A percentile compares a stretch with the other conserved stretches of the same genome.
Evolutionary conservation across 2,329 filamentous ascomycete species (phyloP).

Genomic region (Mycosphaerella arachidis): DNA sequence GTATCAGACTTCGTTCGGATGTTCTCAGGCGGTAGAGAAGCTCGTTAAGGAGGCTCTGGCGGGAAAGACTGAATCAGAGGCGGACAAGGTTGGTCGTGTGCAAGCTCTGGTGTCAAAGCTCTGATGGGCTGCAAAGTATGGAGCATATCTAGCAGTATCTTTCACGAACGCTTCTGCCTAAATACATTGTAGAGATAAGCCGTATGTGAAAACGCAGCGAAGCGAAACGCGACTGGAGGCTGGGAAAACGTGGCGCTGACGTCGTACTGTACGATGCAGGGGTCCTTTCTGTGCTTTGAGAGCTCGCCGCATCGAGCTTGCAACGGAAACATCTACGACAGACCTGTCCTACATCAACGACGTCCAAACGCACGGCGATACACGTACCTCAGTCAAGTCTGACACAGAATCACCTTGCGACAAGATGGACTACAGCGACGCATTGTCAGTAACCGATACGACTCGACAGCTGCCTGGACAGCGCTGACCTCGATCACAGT

Average conservation of each 20-base stretch:
- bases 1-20: slow-evolving; percentile 50
- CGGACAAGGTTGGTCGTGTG: background rate
- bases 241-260: background rate
- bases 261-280: background rate
- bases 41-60: slow-evolving; percentile 35
- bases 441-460: slow-evolving; percentile 62
- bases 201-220: background rate
- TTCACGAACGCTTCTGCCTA: background rate
- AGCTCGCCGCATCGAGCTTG: slow-evolving; percentile 7
- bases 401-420: background rate
- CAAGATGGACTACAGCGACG: slow-evolving; percentile 85
- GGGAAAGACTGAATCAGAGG: background rate
- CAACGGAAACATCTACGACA: slow-evolving; percentile 6
- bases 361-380: background rate
- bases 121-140: background rate
- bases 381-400: background rate
- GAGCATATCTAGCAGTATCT: too few relatives aligned
- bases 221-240: background rate
- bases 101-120: background rate
- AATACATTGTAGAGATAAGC: background rate
- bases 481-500: slow-evolving; percentile 47
- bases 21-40: slow-evolving; percentile 38
- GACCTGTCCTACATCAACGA: background rate
- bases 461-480: slow-evolving; percentile 11
- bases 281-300: background rate